Evolutionary conservation across 2,329 filamentous ascomycete genomes (phyloP), one percentile per base, ranked within the genome.

Genomic region (Byssochlamys sp.): DNA sequence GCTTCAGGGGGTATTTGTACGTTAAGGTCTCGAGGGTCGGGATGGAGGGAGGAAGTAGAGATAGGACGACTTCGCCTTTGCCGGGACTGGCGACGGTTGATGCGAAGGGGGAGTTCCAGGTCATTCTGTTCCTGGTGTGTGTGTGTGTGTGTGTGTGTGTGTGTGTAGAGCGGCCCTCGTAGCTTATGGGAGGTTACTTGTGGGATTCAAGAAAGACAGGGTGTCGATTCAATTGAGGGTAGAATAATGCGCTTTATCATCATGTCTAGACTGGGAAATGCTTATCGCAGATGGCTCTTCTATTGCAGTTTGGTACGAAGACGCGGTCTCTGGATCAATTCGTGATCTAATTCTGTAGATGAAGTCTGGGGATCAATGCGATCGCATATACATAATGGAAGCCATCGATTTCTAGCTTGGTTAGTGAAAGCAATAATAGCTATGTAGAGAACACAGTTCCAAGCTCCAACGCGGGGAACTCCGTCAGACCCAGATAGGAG

Each of bases 1-100:
- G 82, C 73, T 99, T 99, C 52, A 99, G 81, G 1, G 94, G 94
- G 68, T 97, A 99, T 71, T 95, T 90, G 71, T 95, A 97, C 35
- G 86, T 86, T 63, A 96, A 83, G 31, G 81, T 83, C 60, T 86
- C 84, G 29, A 96, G 81, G 52, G 85, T 84, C 12, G 89, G 89
- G 53, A 82, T 82, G 27, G 82, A 81, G 31, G 86, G 85, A 35
- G 91, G 89, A 9, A 91, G 80, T 4, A 89, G 76, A 24, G 83
- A 83, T 58, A 90, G 84, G 55, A 90, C 80, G 63, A 96, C 88
- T 62, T 80, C 81, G 60, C 94, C 94, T 68, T 89, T 81, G 58
- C 94, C 94, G 25, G 91, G 84, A 55, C 80, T 79, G 26, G 89
- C 88, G 45, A 86, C 81, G 28, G 89, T 89, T 55, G 83, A 78